Conservation (phyloP, 2,329 filamentous ascomycete genomes). For the Albifimbria verrucaria region DNA sequence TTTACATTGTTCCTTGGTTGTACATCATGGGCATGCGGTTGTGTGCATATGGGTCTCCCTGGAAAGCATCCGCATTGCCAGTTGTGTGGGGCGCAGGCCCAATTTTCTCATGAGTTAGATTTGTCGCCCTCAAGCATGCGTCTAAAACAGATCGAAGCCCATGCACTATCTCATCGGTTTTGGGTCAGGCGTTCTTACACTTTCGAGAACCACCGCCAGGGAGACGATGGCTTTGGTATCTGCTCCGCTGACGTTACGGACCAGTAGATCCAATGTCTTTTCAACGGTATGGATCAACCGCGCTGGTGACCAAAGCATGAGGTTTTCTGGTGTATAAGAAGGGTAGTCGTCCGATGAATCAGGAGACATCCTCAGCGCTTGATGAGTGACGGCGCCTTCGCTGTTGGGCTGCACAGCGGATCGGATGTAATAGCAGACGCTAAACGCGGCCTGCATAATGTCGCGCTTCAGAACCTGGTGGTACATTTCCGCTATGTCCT, state of each 20-base stretch:
- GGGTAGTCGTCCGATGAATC: conserved; percentile 31
- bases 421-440: conserved; percentile 53
- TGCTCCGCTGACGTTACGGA: conserved; percentile 43
- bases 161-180: conserved; percentile 36
- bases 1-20: conserved; percentile 17
- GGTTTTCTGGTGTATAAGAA: conserved; percentile 28
- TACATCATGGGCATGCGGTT: conserved; percentile 25
- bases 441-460: conserved; percentile 52
- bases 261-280: conserved; percentile 42
- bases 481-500: conserved; percentile 49
- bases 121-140: conserved; percentile 40
- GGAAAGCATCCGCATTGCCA: conserved; percentile 13
- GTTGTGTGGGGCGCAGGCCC: conserved; percentile 9
- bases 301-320: conserved; percentile 38
- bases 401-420: conserved; percentile 25
- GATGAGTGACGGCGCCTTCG: conserved; percentile 22
- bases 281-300: conserved; percentile 42
- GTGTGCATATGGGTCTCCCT: conserved; percentile 24
- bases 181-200: conserved; percentile 38
- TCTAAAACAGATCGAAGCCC: conserved; percentile 42
- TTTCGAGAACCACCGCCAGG: conserved; percentile 45
- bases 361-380: conserved; percentile 30
- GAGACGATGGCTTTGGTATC: conserved; percentile 49
- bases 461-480: conserved; percentile 51
- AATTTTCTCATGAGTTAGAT: conserved; percentile 36